Base-by-base conservation (phyloP, 352 stramenopile genomes). In the Paralagenidium karlingii region DNA sequence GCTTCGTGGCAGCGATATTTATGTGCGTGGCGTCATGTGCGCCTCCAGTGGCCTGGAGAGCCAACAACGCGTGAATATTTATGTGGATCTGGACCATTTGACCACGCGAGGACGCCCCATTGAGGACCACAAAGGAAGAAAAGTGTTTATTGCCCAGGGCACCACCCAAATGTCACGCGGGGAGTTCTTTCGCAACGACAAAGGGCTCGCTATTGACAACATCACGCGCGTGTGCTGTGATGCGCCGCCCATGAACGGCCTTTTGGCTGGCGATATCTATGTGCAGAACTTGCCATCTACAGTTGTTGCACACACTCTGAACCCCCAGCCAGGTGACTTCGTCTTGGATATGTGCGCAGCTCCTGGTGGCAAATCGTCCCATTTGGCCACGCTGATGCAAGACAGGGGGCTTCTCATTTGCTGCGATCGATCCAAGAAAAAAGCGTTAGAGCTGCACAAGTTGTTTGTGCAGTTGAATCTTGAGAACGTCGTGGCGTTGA, bases 321-420 rank as follows among this genome's bases (percentile, higher is more conserved):
- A 92, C 50, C 82, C 88, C 1, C 58, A 91, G 50, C 44, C 63
- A 16, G 78, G 69, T 20, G 78, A 96, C 24, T 64, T 79, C 21
- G 80, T 97, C 57, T 53, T 97, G 28, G 92, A 97, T 47, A 94
- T 97, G 81, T 98, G 92, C 66, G 68, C 79, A 5, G 90, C 88
- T 0, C 92, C 92, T 1, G 90, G 92, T 25, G 91, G 91, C 15
- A 98, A 98, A 55, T 90, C 89, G 13, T 86, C 82, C 6, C 90
- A 97, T 50, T 31, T 97, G 7, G 87, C 86, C 11, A 96, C 77
- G 51, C 60, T 96, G 15, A 95, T 97, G 66, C 51, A 69, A 30
- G 94, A 96, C 53, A 58, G 78, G 9, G 85, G 88, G 13, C 68
- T 84, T 1, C 53, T 89, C 28, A 55, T 89, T 6, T 81, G 84